These are phyloP conservation scores for Scalesia atractyloides DNA, from an alignment of 129 eudicot genomes.

Conservation along the genomic window DNA sequence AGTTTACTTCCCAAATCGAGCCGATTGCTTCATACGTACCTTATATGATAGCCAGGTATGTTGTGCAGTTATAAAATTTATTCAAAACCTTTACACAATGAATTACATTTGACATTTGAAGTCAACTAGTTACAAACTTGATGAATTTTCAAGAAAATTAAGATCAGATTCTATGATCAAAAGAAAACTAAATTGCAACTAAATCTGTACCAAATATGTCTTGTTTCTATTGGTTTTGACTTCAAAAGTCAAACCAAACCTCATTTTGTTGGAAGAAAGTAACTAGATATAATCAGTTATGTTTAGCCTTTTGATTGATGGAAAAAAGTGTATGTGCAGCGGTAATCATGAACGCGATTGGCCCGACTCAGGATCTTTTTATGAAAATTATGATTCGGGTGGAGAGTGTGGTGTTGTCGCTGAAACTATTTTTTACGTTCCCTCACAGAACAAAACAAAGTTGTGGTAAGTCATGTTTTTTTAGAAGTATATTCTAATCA, in stretches of 20 bases:
- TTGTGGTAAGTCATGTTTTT: slow-evolving; percentile 55
- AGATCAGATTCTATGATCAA: no score
- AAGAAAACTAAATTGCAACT: no score
- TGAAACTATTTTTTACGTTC: slow-evolving; percentile 74
- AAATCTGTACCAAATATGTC: no score
- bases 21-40: slow-evolving; percentile 71
- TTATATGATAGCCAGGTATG: slow-evolving; percentile 73
- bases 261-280: not conserved
- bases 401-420: slow-evolving; percentile 87
- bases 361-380: slow-evolving; percentile 73
- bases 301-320: not conserved
- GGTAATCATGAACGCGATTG: slow-evolving; percentile 91
- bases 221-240: slow-evolving; percentile 9
- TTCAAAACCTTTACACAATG: not conserved
- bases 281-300: no score
- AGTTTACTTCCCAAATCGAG: slow-evolving; percentile 69
- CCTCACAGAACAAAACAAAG: slow-evolving; percentile 75
- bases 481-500: not conserved
- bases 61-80: slow-evolving; percentile 4
- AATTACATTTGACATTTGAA: slow-evolving; percentile 14
- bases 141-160: no score
- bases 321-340: slow-evolving; percentile 39
- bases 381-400: slow-evolving; percentile 61
- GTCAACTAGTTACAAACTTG: not conserved
- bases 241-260: slow-evolving; percentile 13